Percentiles rank a stretch among this genome's conserved stretches.
phyloP scores from a whole-genome alignment of 192 early-diverging fungal species.

The Umbelopsis sp. region DNA sequence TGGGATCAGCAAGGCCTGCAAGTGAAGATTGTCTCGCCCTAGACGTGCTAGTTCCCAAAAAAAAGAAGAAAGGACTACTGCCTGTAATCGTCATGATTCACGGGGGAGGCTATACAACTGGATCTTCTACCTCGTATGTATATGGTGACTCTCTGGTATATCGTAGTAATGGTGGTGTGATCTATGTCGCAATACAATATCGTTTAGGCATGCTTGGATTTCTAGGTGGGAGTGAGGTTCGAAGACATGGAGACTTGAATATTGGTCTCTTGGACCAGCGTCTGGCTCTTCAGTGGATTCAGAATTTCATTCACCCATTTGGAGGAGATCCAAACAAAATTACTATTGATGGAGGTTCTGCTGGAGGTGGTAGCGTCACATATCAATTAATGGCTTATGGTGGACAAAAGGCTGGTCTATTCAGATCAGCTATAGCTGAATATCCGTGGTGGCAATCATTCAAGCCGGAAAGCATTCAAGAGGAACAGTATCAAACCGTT shows the following conservation, averaged over 20 bases:
- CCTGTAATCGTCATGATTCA: conserved; percentile 59
- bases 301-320: conserved; percentile 57
- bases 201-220: conserved; percentile 45
- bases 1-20: conserved; percentile 14
- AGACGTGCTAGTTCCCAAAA: conserved; percentile 52
- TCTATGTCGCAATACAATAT: conserved; percentile 50
- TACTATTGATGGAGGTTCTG: conserved; percentile 61
- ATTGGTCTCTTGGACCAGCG: neutral
- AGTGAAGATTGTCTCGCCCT: conserved; percentile 57
- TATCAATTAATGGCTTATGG: neutral
- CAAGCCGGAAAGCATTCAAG: neutral
- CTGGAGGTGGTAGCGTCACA: conserved; percentile 41
- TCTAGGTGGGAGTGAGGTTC: neutral
- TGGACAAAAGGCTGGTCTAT: neutral
- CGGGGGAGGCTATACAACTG: neutral
- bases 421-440: neutral
- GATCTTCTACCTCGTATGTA: neutral
- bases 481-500: neutral
- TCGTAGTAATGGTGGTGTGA: neutral
- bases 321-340: conserved; percentile 59
- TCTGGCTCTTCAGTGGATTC: conserved; percentile 61
- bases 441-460: conserved; percentile 3
- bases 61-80: conserved; percentile 21
- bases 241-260: neutral
- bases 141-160: neutral